These are phyloP conservation scores for Kazachstania africana DNA, from an alignment of 805 yeast genomes.

Conservation along the genomic window DNA sequence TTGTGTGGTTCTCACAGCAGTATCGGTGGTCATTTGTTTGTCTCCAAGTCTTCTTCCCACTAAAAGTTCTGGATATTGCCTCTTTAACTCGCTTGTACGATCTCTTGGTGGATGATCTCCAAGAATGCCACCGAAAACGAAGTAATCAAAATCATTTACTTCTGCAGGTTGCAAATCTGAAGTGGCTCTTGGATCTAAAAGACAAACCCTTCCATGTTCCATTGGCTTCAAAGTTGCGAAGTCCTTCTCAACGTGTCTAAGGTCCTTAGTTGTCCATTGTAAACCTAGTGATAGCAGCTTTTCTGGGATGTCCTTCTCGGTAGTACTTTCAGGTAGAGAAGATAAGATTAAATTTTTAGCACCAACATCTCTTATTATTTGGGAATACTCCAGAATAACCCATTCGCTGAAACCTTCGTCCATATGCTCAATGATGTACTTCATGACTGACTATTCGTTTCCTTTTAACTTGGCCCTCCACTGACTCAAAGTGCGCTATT, in stretches of 20 bases:
- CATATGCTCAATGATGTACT: slow-evolving; percentile 94
- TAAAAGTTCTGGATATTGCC: slow-evolving; percentile 55
- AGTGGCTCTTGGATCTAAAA: slow-evolving; percentile 81
- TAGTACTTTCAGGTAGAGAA: slow-evolving; percentile 57
- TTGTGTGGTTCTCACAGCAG: slow-evolving; percentile 89
- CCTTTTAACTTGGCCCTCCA: too few species aligned
- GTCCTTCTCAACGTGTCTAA: slow-evolving; percentile 33
- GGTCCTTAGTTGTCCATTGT: slow-evolving; percentile 73
- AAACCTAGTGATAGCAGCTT: slow-evolving; percentile 48
- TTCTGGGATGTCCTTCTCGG: slow-evolving; percentile 51
- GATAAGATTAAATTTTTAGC: slow-evolving; percentile 60
- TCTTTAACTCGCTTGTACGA: slow-evolving; percentile 79
- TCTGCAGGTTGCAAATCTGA: slow-evolving; percentile 67
- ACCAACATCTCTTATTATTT: slow-evolving; percentile 77
- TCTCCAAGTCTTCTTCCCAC: slow-evolving; percentile 79
- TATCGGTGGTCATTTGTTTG: slow-evolving; percentile 94
- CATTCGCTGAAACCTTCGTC: slow-evolving; percentile 94
- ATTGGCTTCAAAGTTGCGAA: slow-evolving; percentile 35
- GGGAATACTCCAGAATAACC: slow-evolving; percentile 81
- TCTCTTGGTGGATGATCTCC: slow-evolving; percentile 91
- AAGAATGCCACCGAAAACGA: slow-evolving; percentile 91
- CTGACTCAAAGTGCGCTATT: too few species aligned
- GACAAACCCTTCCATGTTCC: slow-evolving; percentile 47
- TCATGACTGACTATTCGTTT: slow-evolving; percentile 38
- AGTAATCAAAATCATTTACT: slow-evolving; percentile 57